Conservation (phyloP, 257 asterid genomes). For the Verbena officinalis region DNA sequence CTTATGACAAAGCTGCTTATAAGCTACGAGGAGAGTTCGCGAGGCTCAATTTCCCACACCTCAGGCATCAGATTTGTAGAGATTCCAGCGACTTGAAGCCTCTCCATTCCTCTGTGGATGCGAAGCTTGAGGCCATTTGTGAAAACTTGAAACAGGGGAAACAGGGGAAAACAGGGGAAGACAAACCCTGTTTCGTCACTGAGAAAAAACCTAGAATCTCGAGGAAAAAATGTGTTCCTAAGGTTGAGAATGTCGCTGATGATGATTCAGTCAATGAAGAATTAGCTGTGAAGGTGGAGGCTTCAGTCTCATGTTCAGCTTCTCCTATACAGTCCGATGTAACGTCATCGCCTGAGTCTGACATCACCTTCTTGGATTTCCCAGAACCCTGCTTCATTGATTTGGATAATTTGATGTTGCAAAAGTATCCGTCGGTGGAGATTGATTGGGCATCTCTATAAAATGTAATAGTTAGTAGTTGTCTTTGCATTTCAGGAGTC, state of each 20-base stretch:
- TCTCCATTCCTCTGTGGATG: slow-evolving; percentile 73
- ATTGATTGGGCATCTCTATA: slow-evolving; percentile 86
- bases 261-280: slow-evolving; percentile 31
- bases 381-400: slow-evolving; percentile 45
- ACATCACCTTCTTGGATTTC: slow-evolving; percentile 43
- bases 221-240: not conserved
- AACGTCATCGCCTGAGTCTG: slow-evolving; percentile 61
- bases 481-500: not conserved
- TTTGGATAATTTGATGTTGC: slow-evolving; percentile 45
- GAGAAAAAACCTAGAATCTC: slow-evolving; percentile 16
- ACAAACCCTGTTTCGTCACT: not conserved
- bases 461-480: slow-evolving; percentile 12
- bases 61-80: slow-evolving; percentile 52
- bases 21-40: slow-evolving; percentile 85
- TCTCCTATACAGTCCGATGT: slow-evolving; percentile 39
- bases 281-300: slow-evolving; percentile 51
- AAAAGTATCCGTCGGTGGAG: slow-evolving; percentile 85
- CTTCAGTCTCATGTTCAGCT: slow-evolving; percentile 35
- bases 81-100: slow-evolving; percentile 60
- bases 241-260: slow-evolving; percentile 15
- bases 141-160: slow-evolving; percentile 51
- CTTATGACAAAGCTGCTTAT: slow-evolving; percentile 86
- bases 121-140: slow-evolving; percentile 81
- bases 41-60: slow-evolving; percentile 78
- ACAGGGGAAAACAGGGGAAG: slow-evolving; percentile 41